A percentile compares a stretch with the other conserved stretches of the same genome.
Evolutionary conservation across 345 rosid genomes (phyloP).

Genomic region (Lumnitzera racemosa): DNA sequence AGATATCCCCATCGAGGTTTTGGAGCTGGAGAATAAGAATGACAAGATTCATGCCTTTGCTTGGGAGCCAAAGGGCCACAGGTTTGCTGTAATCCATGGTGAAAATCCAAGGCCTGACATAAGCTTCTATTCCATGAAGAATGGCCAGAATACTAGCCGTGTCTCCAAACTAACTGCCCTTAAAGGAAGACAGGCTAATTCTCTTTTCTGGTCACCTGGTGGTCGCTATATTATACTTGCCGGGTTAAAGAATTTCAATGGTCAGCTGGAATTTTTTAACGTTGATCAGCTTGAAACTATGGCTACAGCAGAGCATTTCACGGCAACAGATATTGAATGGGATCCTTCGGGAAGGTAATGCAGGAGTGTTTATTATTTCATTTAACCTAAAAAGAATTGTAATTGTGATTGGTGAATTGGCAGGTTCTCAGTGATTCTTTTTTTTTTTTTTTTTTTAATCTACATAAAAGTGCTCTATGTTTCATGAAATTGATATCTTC

Average conservation of each 20-base stretch:
- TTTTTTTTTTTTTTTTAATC: no score
- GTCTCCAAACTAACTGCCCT: constrained; percentile 77
- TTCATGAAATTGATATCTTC: neutral
- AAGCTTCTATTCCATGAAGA: constrained; percentile 83
- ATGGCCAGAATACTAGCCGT: constrained; percentile 48
- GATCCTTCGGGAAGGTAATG: constrained; percentile 95
- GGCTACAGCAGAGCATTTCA: constrained; percentile 92
- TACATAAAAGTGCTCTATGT: no score
- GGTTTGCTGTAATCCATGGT: constrained; percentile 94
- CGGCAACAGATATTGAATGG: constrained; percentile 97
- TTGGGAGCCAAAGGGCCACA: constrained; percentile 98
- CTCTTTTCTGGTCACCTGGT: constrained; percentile 92
- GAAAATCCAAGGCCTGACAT: constrained; percentile 91
- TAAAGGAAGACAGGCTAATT: constrained; percentile 89
- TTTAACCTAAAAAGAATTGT: no score
- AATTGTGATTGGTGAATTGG: neutral
- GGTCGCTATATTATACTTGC: constrained; percentile 82
- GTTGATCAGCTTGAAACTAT: constrained; percentile 94
- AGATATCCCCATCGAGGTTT: constrained; percentile 93
- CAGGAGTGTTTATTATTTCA: constrained; percentile 17
- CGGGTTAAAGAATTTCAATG: constrained; percentile 89
- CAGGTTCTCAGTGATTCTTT: neutral
- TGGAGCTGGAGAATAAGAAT: constrained; percentile 95
- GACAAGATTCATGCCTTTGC: constrained; percentile 96
- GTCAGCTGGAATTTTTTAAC: constrained; percentile 84